A percentile compares a stretch with the other conserved stretches of the same genome.
Evolutionary conservation across 2,329 filamentous ascomycete genomes (phyloP).

Genomic region (Colletotrichum sp.): DNA sequence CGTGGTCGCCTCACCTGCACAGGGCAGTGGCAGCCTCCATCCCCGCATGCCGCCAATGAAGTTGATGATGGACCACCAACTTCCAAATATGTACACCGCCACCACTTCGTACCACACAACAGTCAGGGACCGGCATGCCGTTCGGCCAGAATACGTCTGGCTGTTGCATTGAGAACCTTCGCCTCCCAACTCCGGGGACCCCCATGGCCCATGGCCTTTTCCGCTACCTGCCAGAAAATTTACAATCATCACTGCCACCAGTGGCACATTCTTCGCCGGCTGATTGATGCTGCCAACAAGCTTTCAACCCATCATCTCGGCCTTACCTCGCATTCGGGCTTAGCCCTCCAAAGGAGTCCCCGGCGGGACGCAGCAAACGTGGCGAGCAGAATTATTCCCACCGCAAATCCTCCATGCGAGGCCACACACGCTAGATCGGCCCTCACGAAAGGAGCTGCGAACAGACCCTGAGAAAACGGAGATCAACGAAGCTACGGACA

Average conservation of each 20-base stretch:
- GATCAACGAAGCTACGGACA: not conserved
- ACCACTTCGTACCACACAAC: not conserved
- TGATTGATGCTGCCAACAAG: not conserved
- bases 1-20: not conserved
- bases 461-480: not conserved
- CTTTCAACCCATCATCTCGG: not conserved
- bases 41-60: not conserved
- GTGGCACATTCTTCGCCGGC: not conserved
- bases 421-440: not conserved
- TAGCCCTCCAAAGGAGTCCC: not conserved
- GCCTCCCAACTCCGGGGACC: not conserved
- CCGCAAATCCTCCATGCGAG: not conserved
- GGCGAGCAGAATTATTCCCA: slow-evolving; percentile 9
- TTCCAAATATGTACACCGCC: not conserved
- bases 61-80: not conserved
- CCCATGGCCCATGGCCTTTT: not conserved
- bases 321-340: not conserved
- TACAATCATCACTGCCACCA: not conserved
- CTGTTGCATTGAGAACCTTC: not conserved
- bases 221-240: not conserved
- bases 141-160: not conserved
- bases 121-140: not conserved
- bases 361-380: not conserved
- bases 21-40: not conserved
- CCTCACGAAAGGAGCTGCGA: not conserved